Evolutionary conservation across 208 protist genomes (phyloP).

Genomic region (Phytomonas sp.): DNA sequence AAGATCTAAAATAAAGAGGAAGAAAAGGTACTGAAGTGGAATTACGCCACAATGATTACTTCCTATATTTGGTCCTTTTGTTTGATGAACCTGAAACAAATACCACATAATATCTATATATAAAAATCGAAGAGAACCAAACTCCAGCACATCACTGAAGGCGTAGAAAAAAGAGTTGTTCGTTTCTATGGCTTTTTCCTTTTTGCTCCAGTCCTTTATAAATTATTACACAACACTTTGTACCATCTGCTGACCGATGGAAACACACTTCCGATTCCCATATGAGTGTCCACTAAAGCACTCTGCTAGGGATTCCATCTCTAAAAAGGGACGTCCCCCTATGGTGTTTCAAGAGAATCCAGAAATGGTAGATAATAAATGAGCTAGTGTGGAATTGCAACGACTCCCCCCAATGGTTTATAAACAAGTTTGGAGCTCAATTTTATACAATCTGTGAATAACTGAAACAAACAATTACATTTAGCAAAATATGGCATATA

Average conservation of each 20-base stretch:
- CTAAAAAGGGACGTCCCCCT: not conserved
- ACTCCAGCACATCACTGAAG: not conserved
- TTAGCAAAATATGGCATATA: slow-evolving; percentile 4
- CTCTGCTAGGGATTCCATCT: not conserved
- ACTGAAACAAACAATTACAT: not conserved
- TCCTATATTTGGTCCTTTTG: not conserved
- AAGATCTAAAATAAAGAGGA: not conserved
- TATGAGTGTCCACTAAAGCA: not conserved
- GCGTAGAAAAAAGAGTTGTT: not conserved
- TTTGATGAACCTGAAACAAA: not conserved
- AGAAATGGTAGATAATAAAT: not conserved
- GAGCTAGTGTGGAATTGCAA: not conserved
- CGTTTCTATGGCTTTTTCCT: not conserved
- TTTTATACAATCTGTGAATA: not conserved
- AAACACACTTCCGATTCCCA: not conserved
- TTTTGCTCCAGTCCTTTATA: not conserved
- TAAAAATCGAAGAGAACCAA: not conserved
- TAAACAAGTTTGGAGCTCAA: not conserved
- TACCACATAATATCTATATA: slow-evolving; percentile 4
- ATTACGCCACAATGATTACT: not conserved
- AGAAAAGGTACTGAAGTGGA: slow-evolving; percentile 2
- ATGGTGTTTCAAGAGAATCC: not conserved
- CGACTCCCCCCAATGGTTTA: not conserved
- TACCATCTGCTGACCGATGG: not conserved
- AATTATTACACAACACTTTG: slow-evolving; percentile 1